Base-by-base conservation (phyloP, 371 early-diverging fungal genomes). In the Phascolomyces articulosus region DNA sequence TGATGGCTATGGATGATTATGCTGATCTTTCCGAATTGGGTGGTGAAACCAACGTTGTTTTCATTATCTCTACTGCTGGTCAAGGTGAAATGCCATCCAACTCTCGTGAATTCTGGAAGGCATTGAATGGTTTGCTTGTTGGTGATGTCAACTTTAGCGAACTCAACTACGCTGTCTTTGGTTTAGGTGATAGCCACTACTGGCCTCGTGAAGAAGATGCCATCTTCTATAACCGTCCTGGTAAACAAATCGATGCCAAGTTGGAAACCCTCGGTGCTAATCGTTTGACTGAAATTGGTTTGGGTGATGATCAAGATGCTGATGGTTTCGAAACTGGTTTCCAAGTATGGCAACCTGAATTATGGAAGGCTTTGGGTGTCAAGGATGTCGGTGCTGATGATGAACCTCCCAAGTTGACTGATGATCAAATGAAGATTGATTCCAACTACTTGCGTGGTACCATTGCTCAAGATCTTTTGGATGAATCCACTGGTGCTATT, bases 61-160 rank as follows among this genome's bases (percentile, higher is more conserved):
- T 93, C 72, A 80, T 92, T 8, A 74, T 90, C 47, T 91, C 91
- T 49, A 96, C 97, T 13, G 96, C 97, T 40, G 96, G 97, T 40
- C 96, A 97, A 75, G 97, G 97, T 76, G 97, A 97, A 86, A 88
- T 96, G 69, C 97, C 97, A 1, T 88, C 91, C 60, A 95, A 96
- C 68, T 83, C 87, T 23, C 89, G 93, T 68, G 93, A 95, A 76
- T 90, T 93, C 70, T 93, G 92, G 91, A 93, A 93, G 85, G 81
- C 84, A 10, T 72, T 96, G 66, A 78, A 77, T 48, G 67, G 57
- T 13, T 56, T 77, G 51, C 75, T 77, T 27, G 71, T 82, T 0
- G 88, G 91, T 15, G 90, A 88, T 69, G 70, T 87, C 63, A 86
- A 87, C 47, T 79, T 93, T 55, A 79, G 80, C 59, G 90, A 90